Evolutionary conservation across 2,329 filamentous ascomycete genomes (phyloP), one percentile per base, ranked within the genome.

Genomic region (Pseudocercospora fuligena): DNA sequence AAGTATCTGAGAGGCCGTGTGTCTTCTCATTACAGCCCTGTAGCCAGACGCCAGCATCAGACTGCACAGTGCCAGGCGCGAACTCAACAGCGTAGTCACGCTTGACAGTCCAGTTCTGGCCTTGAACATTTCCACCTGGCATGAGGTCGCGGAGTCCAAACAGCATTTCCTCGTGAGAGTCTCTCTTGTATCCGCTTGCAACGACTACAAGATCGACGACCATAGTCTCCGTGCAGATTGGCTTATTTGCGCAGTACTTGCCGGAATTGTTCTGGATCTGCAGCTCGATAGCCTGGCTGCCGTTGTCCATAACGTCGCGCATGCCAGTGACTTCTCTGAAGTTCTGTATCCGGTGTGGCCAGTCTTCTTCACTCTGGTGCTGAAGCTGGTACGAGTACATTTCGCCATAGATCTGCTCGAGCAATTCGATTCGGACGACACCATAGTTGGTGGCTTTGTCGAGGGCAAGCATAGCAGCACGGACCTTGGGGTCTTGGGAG

Each of bases 1-100:
- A 65, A 1, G 77, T 76, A 65, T 79, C 78, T 27, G 78, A 78
- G n/a, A 94, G 91, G 66, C 94, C 94, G 79, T 98, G 94, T 36
- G 93, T 97, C 68, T 86, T 88, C 83, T 98, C 94, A 78, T 93
- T 96, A 82, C 94, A 97, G 33, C 94, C 94, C 79, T 98, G 95
- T 73, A 98, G 84, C 90, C 92, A 98, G 66, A 98, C 85, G 3
- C 94, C 94, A 14, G 92, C 90, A 53, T 89, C 88, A 0, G 85
- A 77, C n/a, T 88, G 86, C 36, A 98, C 90, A 57, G 86, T 84
- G 31, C 87, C 89, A 1, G 86, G 82, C 58, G 87, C 84, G 76
- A 96, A 93, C 66, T 89, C 82, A 58, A 97, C 87, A 60, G 86
- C 86, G 79, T 98, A 98, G 78, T 97, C 88, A 61, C 94, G 87